These are phyloP conservation scores for Phlebiopsis gigantea DNA, from an alignment of 768 basidiomycete species.

Conservation along the genomic window DNA sequence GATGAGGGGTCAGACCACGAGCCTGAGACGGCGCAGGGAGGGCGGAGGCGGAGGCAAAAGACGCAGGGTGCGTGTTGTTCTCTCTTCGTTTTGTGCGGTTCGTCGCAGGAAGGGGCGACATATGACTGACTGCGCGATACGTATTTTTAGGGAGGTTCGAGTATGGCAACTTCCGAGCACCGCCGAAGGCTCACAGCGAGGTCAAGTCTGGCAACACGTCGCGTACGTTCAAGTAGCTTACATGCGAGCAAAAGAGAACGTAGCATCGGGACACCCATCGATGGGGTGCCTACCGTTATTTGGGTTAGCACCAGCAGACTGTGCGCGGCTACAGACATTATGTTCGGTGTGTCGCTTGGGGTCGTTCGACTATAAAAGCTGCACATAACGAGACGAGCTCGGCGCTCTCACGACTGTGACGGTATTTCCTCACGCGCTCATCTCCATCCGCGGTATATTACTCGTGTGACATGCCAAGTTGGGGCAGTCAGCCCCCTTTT, in stretches of 20 bases:
- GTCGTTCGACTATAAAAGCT: neutral
- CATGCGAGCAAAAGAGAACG: neutral
- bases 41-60: conserved; percentile 44
- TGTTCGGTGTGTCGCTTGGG: neutral
- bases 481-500: too few relatives aligned
- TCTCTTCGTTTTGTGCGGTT: neutral
- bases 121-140: too few relatives aligned
- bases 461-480: too few relatives aligned
- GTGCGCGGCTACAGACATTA: neutral
- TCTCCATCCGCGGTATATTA: too few relatives aligned
- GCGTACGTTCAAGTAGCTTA: conserved; percentile 58
- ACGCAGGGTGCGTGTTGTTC: conserved; percentile 28
- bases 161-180: conserved; percentile 54
- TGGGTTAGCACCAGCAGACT: neutral
- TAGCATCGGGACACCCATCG: neutral
- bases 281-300: neutral
- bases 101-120: too few relatives aligned
- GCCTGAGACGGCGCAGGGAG: conserved; percentile 16
- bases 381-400: neutral
- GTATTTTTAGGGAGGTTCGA: conserved; percentile 9
- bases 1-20: conserved; percentile 30
- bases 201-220: conserved; percentile 68
- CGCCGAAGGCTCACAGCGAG: conserved; percentile 61
- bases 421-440: too few relatives aligned
- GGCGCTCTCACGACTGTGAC: neutral